phyloP scores from a whole-genome alignment of 2,329 filamentous ascomycete species.

The Fusarium sp. region DNA sequence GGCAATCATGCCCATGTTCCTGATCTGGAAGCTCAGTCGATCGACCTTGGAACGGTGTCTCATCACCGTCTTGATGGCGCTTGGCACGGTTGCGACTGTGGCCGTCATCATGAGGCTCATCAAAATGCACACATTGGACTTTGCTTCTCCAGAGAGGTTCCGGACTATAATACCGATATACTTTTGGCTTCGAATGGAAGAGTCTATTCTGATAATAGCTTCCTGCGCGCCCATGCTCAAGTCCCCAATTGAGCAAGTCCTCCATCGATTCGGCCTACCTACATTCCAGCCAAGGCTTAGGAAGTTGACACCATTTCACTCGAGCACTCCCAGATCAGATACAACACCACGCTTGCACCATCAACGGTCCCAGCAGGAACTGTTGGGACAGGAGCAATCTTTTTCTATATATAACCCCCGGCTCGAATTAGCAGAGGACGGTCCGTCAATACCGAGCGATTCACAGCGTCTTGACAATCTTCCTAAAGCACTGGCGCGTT shows the following conservation, averaged over 20 bases:
- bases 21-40: constrained; percentile 6
- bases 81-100: background rate
- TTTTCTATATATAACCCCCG: too few relatives aligned
- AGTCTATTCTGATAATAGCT: constrained; percentile 2
- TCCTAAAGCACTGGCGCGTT: too few relatives aligned
- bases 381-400: too few relatives aligned
- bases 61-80: constrained; percentile 4
- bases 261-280: background rate
- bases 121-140: constrained; percentile 6
- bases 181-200: constrained; percentile 9
- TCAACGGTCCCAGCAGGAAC: too few relatives aligned
- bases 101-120: constrained; percentile 4
- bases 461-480: too few relatives aligned
- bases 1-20: constrained; percentile 4
- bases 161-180: background rate
- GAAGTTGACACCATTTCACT: too few relatives aligned
- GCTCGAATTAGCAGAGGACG: too few relatives aligned
- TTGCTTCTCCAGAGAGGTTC: constrained; percentile 1
- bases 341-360: too few relatives aligned
- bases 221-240: constrained; percentile 12
- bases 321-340: too few relatives aligned
- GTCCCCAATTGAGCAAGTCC: constrained; percentile 1
- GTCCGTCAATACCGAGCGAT: too few relatives aligned
- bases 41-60: background rate
- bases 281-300: background rate